A percentile compares a stretch with the other conserved stretches of the same genome.
These are phyloP conservation scores for Coemansia reversa DNA, from an alignment of 192 early-diverging fungal species.

Conservation along the genomic window DNA sequence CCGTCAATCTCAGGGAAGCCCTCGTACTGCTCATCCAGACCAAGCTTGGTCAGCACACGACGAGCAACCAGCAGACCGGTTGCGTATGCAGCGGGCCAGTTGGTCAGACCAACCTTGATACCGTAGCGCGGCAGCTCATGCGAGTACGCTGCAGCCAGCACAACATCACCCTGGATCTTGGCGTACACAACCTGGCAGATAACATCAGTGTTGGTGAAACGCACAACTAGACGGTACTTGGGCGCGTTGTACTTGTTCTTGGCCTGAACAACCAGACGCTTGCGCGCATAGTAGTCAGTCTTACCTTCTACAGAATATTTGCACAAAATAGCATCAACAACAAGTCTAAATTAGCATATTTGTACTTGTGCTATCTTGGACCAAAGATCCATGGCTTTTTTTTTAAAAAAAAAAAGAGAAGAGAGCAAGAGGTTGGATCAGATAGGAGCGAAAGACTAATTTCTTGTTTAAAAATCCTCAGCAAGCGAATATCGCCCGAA, in stretches of 20 bases:
- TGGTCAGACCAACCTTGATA: conserved; percentile 98
- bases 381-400: too few species aligned
- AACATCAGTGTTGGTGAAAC: conserved; percentile 98
- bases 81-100: conserved; percentile 99
- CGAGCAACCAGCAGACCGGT: conserved; percentile 97
- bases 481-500: conserved; percentile 42
- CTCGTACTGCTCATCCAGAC: conserved; percentile 94
- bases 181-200: conserved; percentile 97
- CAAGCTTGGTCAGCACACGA: conserved; percentile 92
- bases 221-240: conserved; percentile 99
- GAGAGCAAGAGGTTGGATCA: conserved; percentile 49
- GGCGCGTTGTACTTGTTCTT: conserved; percentile 99
- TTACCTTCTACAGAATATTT: conserved; percentile 81
- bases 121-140: conserved; percentile 97
- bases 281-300: conserved; percentile 99
- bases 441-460: conserved; percentile 88
- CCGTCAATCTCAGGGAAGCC: conserved; percentile 92
- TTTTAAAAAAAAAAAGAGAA: not conserved
- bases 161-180: conserved; percentile 96
- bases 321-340: too few species aligned
- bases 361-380: too few species aligned
- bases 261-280: conserved; percentile 97
- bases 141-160: conserved; percentile 91
- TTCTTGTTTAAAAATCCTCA: conserved; percentile 56
- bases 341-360: too few species aligned